Conservation (phyloP, 2,329 filamentous ascomycete genomes). For the Tolypocladium capitatum region DNA sequence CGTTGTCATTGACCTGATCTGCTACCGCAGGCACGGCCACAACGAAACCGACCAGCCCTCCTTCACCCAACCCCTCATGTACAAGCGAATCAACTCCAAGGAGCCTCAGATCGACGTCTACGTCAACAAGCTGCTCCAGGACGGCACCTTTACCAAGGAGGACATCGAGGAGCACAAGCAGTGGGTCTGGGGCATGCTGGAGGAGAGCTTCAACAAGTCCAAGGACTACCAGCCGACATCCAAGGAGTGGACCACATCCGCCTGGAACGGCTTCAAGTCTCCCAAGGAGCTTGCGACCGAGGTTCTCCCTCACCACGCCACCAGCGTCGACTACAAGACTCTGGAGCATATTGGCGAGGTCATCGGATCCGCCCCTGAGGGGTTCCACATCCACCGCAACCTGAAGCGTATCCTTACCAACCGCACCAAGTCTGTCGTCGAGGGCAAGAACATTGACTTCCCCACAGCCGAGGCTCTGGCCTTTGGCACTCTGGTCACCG, state of each 20-base stretch:
- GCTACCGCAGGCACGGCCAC: slow-evolving; percentile 98
- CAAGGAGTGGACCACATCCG: slow-evolving; percentile 96
- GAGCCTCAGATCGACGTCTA: slow-evolving; percentile 81
- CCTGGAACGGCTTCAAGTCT: slow-evolving; percentile 99
- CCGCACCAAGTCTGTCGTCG: slow-evolving; percentile 80
- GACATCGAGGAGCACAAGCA: slow-evolving; percentile 98
- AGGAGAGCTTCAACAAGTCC: slow-evolving; percentile 92
- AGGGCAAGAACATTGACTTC: slow-evolving; percentile 95
- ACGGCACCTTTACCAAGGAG: slow-evolving; percentile 92
- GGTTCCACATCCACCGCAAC: slow-evolving; percentile 85
- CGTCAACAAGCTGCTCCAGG: slow-evolving; percentile 75
- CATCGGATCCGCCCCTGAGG: slow-evolving; percentile 68
- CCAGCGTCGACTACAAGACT: slow-evolving; percentile 59
- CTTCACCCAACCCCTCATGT: slow-evolving; percentile 99
- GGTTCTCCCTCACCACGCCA: slow-evolving; percentile 82
- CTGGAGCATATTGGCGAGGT: slow-evolving; percentile 71
- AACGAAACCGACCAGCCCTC: slow-evolving; percentile 99
- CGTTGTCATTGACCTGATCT: slow-evolving; percentile 94
- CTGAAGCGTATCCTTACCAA: slow-evolving; percentile 87
- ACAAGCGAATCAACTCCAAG: slow-evolving; percentile 88
- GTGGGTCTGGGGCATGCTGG: slow-evolving; percentile 99
- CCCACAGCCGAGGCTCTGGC: slow-evolving; percentile 91
- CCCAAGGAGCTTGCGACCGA: slow-evolving; percentile 95
- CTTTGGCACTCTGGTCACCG: slow-evolving; percentile 78
- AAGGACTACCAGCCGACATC: slow-evolving; percentile 95